These are phyloP conservation scores for Stylonectria norvegica DNA, from an alignment of 2,329 filamentous ascomycete species.

Conservation along the genomic window DNA sequence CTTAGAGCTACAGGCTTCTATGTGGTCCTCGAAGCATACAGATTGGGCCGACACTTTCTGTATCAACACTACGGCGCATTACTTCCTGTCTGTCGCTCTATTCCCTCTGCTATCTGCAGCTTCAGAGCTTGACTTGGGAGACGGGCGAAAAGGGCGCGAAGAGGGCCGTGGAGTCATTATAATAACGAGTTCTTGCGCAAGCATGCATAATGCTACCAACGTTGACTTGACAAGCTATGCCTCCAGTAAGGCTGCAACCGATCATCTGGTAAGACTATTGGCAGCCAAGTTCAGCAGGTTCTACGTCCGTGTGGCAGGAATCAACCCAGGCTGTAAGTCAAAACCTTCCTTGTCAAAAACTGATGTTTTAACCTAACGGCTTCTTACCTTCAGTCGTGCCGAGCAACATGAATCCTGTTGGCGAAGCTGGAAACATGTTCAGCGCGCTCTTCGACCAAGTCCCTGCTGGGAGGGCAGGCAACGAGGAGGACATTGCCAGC, in stretches of 20 bases:
- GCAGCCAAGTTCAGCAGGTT: constrained; percentile 43
- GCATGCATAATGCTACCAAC: constrained; percentile 51
- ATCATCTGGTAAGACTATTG: constrained; percentile 47
- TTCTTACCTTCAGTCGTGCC: constrained; percentile 34
- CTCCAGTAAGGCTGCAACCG: constrained; percentile 49
- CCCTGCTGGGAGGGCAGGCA: constrained; percentile 29
- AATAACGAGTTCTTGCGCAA: constrained; percentile 50
- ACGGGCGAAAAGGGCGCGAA: constrained; percentile 25
- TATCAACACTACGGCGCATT: constrained; percentile 48
- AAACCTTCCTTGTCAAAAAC: background rate
- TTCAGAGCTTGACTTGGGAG: constrained; percentile 29
- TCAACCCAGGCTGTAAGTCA: constrained; percentile 34
- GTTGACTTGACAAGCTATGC: constrained; percentile 51
- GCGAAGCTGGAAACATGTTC: constrained; percentile 32
- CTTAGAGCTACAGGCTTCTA: constrained; percentile 41
- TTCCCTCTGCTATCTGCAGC: constrained; percentile 42
- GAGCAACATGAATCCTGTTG: constrained; percentile 34
- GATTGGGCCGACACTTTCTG: constrained; percentile 46
- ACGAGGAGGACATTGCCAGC: constrained; percentile 31
- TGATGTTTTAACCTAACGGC: no score
- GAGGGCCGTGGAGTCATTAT: constrained; percentile 45
- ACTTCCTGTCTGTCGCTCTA: constrained; percentile 46
- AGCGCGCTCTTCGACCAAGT: constrained; percentile 31
- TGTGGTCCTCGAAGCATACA: constrained; percentile 42
- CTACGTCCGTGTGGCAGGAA: constrained; percentile 32